A percentile compares a stretch with the other conserved stretches of the same genome.
phyloP scores from a whole-genome alignment of 2,329 filamentous ascomycete species.

The Sclerotinia sclerotiorum region DNA sequence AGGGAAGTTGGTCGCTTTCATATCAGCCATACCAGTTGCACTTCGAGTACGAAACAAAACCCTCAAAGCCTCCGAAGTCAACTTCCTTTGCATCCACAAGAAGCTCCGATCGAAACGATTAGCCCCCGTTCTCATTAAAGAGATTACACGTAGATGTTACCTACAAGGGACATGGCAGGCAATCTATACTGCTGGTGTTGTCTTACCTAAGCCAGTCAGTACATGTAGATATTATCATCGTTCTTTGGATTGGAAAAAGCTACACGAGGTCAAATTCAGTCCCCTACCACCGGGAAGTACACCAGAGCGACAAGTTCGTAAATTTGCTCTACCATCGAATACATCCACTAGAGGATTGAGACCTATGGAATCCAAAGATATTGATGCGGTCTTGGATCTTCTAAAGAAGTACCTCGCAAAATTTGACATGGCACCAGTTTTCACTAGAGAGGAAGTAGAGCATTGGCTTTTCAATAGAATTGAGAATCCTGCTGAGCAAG shows the following conservation, averaged over 20 bases:
- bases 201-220: slow-evolving; percentile 87
- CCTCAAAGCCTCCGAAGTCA: slow-evolving; percentile 85
- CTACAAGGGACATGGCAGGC: slow-evolving; percentile 86
- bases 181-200: slow-evolving; percentile 89
- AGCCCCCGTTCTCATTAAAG: slow-evolving; percentile 92
- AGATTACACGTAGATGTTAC: slow-evolving; percentile 92
- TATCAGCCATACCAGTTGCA: slow-evolving; percentile 85
- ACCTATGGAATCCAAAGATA: slow-evolving; percentile 75
- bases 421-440: slow-evolving; percentile 82
- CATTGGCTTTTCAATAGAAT: slow-evolving; percentile 84
- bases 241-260: slow-evolving; percentile 90
- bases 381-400: slow-evolving; percentile 72
- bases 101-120: slow-evolving; percentile 92
- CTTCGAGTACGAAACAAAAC: slow-evolving; percentile 75
- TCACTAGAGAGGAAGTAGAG: slow-evolving; percentile 74
- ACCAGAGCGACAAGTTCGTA: slow-evolving; percentile 78
- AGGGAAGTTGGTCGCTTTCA: slow-evolving; percentile 88
- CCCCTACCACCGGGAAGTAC: slow-evolving; percentile 82
- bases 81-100: slow-evolving; percentile 98
- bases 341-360: slow-evolving; percentile 75
- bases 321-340: slow-evolving; percentile 76
- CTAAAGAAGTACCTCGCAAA: slow-evolving; percentile 74
- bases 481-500: slow-evolving; percentile 67
- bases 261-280: slow-evolving; percentile 93
- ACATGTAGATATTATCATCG: slow-evolving; percentile 96